Evolutionary conservation across 2,329 filamentous ascomycete species (phyloP), one percentile per base, ranked within the genome.

Genomic region (Aspergillus sp.): DNA sequence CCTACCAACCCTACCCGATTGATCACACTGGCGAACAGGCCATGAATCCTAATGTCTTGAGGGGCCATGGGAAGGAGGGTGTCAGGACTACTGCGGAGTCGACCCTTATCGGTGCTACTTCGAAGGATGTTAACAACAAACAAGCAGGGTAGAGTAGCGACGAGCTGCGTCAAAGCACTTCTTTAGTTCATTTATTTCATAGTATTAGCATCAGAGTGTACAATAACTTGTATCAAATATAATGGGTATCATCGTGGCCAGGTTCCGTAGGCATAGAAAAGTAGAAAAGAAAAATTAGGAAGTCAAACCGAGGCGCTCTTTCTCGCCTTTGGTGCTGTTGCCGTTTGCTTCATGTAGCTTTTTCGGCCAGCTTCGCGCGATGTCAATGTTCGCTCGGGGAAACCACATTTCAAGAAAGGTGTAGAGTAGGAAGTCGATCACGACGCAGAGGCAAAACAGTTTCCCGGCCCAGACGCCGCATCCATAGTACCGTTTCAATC

Each of bases 401-500:
- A 90, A 93, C 79, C 87, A 90, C 75, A 96, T 86, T 74, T 99
- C 95, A 53, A 97, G 81, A 49, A 96, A 86, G 48, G 97, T 81
- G 67, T 92, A 96, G 52, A 99, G 83, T 49, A 99, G 77, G 68
- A 96, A 99, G 75, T 99, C 95, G 52, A 99, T 88, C 57, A 98
- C 87, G 11, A 93, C 93, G 63, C 93, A 97, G 1, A 99, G 80
- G 68, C 95, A 97, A 70, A 99, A 99, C 8, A 99, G 81, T 76
- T 99, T 99, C 37, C 95, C 95, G 0, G 95, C 95, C 95, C 95
- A 99, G 50, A 98, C 93, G 35, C 95, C 95, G 70, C 96, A 99
- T 8, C 95, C 95, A 70, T 97, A 99, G 75, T 99, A 99, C 58
- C 95, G 82, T 77, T 99, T 99, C 19, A 99, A 78, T 19, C 95